A percentile compares a stretch with the other conserved stretches of the same genome.
phyloP scores from a whole-genome alignment of 768 basidiomycete genomes.

The Trametes cingulata region DNA sequence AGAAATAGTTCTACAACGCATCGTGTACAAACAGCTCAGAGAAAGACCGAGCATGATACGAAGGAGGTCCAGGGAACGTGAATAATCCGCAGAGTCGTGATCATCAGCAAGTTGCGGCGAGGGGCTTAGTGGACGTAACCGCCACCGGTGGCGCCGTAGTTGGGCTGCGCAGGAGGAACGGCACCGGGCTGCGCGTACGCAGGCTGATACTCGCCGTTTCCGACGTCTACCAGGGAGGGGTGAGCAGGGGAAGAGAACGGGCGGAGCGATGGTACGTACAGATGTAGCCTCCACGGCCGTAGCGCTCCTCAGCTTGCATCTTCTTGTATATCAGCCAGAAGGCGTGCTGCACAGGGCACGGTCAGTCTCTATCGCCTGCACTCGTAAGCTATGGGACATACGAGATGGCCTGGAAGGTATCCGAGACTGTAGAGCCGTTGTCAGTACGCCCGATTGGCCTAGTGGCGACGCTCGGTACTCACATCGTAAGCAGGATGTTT shows the following conservation, averaged over 20 bases:
- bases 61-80: not conserved
- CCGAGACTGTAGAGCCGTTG: conserved; percentile 54
- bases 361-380: not conserved
- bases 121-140: conserved; percentile 25
- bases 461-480: conserved; percentile 27
- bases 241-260: not conserved
- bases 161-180: conserved; percentile 18
- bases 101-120: not conserved
- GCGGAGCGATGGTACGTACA: conserved; percentile 51
- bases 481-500: conserved; percentile 80
- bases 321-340: conserved; percentile 92
- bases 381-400: conserved; percentile 27
- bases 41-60: not conserved
- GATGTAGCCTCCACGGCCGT: conserved; percentile 72
- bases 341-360: conserved; percentile 52
- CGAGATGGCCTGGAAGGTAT: conserved; percentile 67
- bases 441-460: not conserved
- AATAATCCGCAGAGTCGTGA: not conserved
- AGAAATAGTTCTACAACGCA: conserved; percentile 1
- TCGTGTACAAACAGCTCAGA: not conserved
- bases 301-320: conserved; percentile 84
- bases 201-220: conserved; percentile 35
- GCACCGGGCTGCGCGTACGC: conserved; percentile 22
- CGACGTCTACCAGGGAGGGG: conserved; percentile 27
- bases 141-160: conserved; percentile 34